Conservation (phyloP, 257 asterid genomes). For the Henckelia pumila region DNA sequence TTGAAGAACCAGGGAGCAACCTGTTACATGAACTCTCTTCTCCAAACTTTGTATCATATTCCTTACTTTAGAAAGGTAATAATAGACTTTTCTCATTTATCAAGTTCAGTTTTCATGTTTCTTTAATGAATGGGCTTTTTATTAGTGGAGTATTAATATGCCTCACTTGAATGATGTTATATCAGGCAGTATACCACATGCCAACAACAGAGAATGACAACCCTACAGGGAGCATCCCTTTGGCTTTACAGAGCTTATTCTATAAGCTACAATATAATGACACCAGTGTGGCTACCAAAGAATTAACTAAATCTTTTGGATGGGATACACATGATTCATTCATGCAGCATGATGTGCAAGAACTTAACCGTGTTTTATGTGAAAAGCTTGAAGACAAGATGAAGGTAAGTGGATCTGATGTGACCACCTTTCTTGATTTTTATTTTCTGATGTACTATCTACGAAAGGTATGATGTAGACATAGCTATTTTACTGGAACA, state of each 20-base stretch:
- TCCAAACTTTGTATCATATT: conserved; percentile 92
- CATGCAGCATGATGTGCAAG: conserved; percentile 99
- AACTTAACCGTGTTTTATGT: conserved; percentile 85
- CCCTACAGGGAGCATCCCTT: conserved; percentile 98
- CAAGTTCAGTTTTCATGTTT: conserved; percentile 20
- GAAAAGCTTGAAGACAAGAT: conserved; percentile 98
- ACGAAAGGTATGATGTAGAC: conserved; percentile 23
- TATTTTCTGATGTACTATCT: conserved; percentile 19
- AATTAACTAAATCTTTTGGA: conserved; percentile 96
- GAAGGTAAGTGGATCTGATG: conserved; percentile 58
- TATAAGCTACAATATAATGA: conserved; percentile 94
- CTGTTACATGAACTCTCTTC: conserved; percentile 96
- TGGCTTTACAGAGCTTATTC: conserved; percentile 95
- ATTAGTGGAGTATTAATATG: conserved; percentile 22
- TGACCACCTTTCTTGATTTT: conserved; percentile 4
- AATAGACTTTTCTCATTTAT: conserved; percentile 23
- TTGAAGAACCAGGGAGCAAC: conserved; percentile 99
- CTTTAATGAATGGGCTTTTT: conserved; percentile 18
- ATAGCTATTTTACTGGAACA: conserved; percentile 40
- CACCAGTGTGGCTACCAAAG: conserved; percentile 95
- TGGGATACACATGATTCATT: conserved; percentile 99
- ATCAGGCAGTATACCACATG: conserved; percentile 98
- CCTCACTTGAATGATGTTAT: conserved; percentile 29
- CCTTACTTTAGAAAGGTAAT: conserved; percentile 93
- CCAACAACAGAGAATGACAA: conserved; percentile 98